Percentiles rank a stretch among this genome's conserved stretches.
phyloP scores from a whole-genome alignment of 495 filamentous ascomycete genomes.

The Aspergillus egyptiacus region DNA sequence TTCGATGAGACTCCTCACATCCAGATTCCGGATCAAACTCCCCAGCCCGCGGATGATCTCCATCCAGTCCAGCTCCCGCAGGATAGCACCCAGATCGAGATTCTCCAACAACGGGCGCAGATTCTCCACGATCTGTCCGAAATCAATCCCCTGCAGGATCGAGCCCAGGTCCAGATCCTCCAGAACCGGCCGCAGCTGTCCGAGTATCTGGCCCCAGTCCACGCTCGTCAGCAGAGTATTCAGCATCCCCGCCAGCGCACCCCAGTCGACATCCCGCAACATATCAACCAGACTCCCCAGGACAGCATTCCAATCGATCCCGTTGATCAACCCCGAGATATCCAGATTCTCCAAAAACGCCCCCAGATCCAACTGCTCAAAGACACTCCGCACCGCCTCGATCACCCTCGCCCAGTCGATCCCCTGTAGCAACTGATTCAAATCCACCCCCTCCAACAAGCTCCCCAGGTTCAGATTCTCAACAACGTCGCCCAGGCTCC shows the following conservation, averaged over 20 bases:
- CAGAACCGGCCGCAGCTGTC: background rate
- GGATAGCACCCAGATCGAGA: background rate
- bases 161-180: background rate
- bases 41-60: too few relatives aligned
- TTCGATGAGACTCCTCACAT: background rate
- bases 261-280: background rate
- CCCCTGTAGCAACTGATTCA: background rate
- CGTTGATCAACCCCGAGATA: background rate
- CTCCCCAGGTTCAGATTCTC: background rate
- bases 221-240: background rate
- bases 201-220: background rate
- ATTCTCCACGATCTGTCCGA: background rate
- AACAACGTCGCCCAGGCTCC: background rate
- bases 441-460: background rate
- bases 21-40: constrained; percentile 6
- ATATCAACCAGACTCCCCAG: background rate
- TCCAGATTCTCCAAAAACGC: background rate
- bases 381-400: background rate
- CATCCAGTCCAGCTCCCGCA: too few relatives aligned
- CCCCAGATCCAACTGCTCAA: background rate
- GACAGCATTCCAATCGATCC: constrained; percentile 1
- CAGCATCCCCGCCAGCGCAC: background rate
- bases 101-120: background rate
- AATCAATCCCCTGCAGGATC: background rate
- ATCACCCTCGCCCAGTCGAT: background rate